These are phyloP conservation scores for Nitzschia sp. DNA, from an alignment of 108 stramenopile genomes.

Conservation along the genomic window DNA sequence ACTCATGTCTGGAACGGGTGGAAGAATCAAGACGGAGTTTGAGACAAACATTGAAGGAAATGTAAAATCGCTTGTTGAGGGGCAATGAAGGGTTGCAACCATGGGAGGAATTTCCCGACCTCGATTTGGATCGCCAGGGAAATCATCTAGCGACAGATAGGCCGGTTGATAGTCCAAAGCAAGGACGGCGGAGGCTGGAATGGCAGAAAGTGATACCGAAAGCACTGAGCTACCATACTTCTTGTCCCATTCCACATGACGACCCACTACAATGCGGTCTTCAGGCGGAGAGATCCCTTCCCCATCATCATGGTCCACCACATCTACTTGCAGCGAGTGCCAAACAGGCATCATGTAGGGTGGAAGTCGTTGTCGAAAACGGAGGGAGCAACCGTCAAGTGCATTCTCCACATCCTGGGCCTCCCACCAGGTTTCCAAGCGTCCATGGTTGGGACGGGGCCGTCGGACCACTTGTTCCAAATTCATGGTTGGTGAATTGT, in stretches of 20 bases:
- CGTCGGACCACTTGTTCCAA: slow-evolving; percentile 31
- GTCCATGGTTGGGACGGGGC: slow-evolving; percentile 23
- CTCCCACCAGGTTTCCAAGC: slow-evolving; percentile 26
- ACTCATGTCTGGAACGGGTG: slow-evolving; percentile 90
- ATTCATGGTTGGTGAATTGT: background rate
- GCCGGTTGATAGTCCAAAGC: slow-evolving; percentile 66
- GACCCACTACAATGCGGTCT: background rate
- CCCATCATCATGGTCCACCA: background rate
- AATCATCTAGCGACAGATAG: slow-evolving; percentile 68
- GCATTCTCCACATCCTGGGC: background rate
- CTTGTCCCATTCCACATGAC: slow-evolving; percentile 24
- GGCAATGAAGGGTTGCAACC: slow-evolving; percentile 45
- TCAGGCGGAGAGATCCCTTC: background rate
- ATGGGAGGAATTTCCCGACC: slow-evolving; percentile 72
- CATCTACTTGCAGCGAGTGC: slow-evolving; percentile 17
- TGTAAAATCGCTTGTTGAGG: slow-evolving; percentile 1
- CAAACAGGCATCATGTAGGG: slow-evolving; percentile 27
- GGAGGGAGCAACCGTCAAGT: slow-evolving; percentile 4
- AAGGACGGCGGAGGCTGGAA: slow-evolving; percentile 47
- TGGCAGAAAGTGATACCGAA: background rate
- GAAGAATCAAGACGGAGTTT: slow-evolving; percentile 59
- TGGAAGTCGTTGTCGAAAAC: slow-evolving; percentile 28
- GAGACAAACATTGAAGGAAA: slow-evolving; percentile 43
- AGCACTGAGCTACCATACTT: slow-evolving; percentile 17
- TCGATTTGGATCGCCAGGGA: slow-evolving; percentile 84